A percentile compares a stretch with the other conserved stretches of the same genome.
phyloP scores from a whole-genome alignment of 768 basidiomycete species.

The Thelephora ganbajun region DNA sequence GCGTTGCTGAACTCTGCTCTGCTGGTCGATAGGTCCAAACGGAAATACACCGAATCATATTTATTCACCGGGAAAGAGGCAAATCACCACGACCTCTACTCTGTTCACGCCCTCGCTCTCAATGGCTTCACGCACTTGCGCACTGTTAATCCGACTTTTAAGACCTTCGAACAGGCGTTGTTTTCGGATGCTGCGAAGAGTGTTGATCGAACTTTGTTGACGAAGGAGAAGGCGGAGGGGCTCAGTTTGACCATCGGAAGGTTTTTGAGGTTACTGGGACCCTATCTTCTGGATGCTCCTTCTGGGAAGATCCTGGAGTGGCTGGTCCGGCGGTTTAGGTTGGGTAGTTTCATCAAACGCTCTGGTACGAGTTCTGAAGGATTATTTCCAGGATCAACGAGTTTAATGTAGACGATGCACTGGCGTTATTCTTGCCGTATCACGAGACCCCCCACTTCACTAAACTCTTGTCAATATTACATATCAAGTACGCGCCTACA shows the following conservation, averaged over 20 bases:
- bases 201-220: conserved; percentile 67
- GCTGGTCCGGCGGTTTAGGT: conserved; percentile 91
- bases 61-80: conserved; percentile 77
- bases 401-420: conserved; percentile 71
- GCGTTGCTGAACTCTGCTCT: conserved; percentile 69
- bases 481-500: conserved; percentile 41
- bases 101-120: conserved; percentile 65
- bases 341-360: conserved; percentile 9
- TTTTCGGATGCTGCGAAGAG: conserved; percentile 71
- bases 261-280: conserved; percentile 61
- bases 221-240: conserved; percentile 42
- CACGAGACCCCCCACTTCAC: conserved; percentile 91
- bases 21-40: conserved; percentile 48
- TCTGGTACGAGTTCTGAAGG: neutral
- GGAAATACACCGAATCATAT: conserved; percentile 62
- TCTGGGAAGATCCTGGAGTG: conserved; percentile 83
- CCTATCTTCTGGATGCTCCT: conserved; percentile 69
- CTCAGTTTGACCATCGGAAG: conserved; percentile 47
- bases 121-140: conserved; percentile 69
- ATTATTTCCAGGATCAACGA: conserved; percentile 63
- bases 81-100: conserved; percentile 75
- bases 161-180: conserved; percentile 49
- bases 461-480: conserved; percentile 82
- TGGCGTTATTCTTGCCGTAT: conserved; percentile 83
- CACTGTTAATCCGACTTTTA: conserved; percentile 42